Evolutionary conservation across 441 rosid species (phyloP), one percentile per base, ranked within the genome.

Genomic region (Melastoma candidum): DNA sequence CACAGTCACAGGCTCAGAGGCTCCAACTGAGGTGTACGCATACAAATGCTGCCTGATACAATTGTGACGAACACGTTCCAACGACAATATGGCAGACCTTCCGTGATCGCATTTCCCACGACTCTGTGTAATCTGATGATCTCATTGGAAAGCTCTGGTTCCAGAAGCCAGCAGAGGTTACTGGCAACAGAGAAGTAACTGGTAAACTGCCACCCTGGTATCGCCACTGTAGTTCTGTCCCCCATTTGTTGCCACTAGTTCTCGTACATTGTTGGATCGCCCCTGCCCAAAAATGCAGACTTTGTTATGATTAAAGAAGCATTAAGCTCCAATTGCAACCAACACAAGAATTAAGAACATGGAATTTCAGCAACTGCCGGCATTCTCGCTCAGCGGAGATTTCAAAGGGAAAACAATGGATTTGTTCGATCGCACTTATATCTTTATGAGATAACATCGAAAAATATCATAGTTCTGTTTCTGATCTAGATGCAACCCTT

Each of bases 1-100:
- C 46, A 85, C 98, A 57, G 69, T 68, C 29, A 81, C 72, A 10
- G 96, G 95, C 51, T 82, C 76, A 0, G 74, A 61, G 7, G 78
- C 73, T 49, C 81, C 79, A 2, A 48, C 74, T 12, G 83, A 76
- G 44, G 87, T 79, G 46, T 84, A 75, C 47, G 98, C 98, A 64
- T 83, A 90, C 10, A 17, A 90, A 68, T 11, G 84, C 84, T 63
- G 98, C 98, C 58, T 81, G 88, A 64, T 61, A 87, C 49, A 90
- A 80, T 72, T 87, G 98, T 8, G 96, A 81, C 4, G 98, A 87
- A 44, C 98, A 96, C 0, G 93, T 85, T 17, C 98, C 98, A 11
- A 87, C 98, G 22, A 90, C 84, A 43, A 87, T 80, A 66, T 73
- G 60, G 3, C 78, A 17, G 79, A 32, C 68, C 79, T 43, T 74